phyloP scores from a whole-genome alignment of 2,329 filamentous ascomycete genomes.

The Sclerotinia minor region DNA sequence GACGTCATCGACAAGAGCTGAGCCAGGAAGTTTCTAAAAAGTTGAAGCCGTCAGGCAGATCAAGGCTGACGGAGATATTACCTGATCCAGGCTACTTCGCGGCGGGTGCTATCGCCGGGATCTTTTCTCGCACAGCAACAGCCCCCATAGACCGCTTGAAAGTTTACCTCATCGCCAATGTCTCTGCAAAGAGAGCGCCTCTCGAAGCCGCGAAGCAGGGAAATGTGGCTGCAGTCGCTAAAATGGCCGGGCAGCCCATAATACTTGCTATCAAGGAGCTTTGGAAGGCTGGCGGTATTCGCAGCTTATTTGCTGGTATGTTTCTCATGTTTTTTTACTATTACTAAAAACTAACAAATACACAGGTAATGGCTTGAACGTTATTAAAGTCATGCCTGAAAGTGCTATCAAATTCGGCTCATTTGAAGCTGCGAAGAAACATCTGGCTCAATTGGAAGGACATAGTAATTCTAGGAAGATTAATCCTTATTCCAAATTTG shows the following conservation, averaged over 20 bases:
- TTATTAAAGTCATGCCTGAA: conserved; percentile 97
- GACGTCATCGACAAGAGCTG: conserved; percentile 24
- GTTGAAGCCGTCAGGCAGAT: conserved; percentile 30
- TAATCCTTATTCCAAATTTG: conserved; percentile 81
- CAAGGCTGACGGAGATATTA: conserved; percentile 47
- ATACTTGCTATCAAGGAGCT: conserved; percentile 72
- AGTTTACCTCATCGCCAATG: conserved; percentile 95
- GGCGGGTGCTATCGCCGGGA: conserved; percentile 91
- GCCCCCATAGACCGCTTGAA: conserved; percentile 95
- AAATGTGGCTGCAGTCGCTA: conserved; percentile 62
- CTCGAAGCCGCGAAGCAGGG: conserved; percentile 70
- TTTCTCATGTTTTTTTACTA: neutral
- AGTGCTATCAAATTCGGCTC: conserved; percentile 98
- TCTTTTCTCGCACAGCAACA: conserved; percentile 91
- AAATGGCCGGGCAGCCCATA: conserved; percentile 68
- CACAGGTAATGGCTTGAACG: conserved; percentile 89
- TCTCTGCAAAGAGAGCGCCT: conserved; percentile 59
- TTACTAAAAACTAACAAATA: conserved; percentile 25
- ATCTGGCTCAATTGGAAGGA: conserved; percentile 82
- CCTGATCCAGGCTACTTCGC: conserved; percentile 93
- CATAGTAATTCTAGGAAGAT: conserved; percentile 80
- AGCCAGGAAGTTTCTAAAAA: conserved; percentile 29
- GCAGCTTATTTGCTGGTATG: conserved; percentile 90
- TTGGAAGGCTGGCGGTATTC: conserved; percentile 81
- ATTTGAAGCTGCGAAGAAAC: conserved; percentile 91